Evolutionary conservation across 2,329 filamentous ascomycete species (phyloP), one percentile per base, ranked within the genome.

Genomic region (Amphichorda felina): DNA sequence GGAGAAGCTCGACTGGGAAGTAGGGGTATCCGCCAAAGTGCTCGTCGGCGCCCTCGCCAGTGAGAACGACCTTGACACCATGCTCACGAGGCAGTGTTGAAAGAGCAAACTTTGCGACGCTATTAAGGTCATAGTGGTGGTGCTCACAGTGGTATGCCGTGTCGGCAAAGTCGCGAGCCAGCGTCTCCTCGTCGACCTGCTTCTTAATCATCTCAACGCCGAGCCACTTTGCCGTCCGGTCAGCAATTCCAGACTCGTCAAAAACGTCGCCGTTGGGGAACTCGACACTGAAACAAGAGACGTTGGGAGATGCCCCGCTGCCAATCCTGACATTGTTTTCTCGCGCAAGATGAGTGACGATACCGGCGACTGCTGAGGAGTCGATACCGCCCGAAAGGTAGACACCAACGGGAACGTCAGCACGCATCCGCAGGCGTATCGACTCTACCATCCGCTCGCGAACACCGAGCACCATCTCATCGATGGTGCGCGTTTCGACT

Each of bases 261-360:
- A 59, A 61, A 4, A 64, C 64, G 32, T 56, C 60, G 11, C 60
- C 57, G 36, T 64, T 57, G 22, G 65, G 59, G 41, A 75, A 75
- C 22, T 63, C 56, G n/a, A 75, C 60, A 19, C 58, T 67, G 45
- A 74, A 75, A 46, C 57, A 59, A 9, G 46, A 75, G 35, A 77
- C 54, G 2, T 68, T 72, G 3, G 76, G 56, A 1, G 69, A 68
- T 0, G 75, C 72, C 45, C 77, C 72, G 2, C 72, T 71, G 13
- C 64, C 59, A 8, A 76, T 53, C 5, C 72, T 63, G 14, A 72
- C 29, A 30, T 16, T 30, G 29, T 11, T 16, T 11, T 10, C 29
- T 16, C 9, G 29, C 15, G 14, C 11, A 18, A 15, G 9, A 3
- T 4, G n/a, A n/a, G n/a, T n/a, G n/a, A n/a, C n/a, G n/a, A n/a